These are phyloP conservation scores for Cichorium intybus DNA, from an alignment of 140 eudicot species.

Conservation along the genomic window DNA sequence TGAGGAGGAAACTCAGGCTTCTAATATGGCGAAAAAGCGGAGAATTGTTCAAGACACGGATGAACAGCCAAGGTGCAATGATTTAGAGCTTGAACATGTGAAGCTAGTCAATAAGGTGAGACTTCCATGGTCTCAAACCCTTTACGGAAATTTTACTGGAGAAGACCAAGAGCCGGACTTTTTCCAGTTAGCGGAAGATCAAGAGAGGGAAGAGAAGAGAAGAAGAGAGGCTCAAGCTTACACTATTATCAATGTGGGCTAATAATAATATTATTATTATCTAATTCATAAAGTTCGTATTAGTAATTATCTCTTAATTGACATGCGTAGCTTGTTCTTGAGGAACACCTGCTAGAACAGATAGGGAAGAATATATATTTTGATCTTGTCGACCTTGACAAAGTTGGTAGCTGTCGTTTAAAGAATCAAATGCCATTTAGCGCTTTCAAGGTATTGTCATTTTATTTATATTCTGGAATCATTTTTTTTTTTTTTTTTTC, in stretches of 20 bases:
- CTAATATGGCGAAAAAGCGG: conserved; percentile 72
- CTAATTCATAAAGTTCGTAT: neutral
- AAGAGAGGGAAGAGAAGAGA: conserved; percentile 57
- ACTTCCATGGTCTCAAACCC: too few species aligned
- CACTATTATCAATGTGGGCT: conserved; percentile 52
- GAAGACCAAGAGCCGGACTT: too few species aligned
- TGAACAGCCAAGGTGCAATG: conserved; percentile 30
- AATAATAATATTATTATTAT: conserved; percentile 16
- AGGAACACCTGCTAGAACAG: conserved; percentile 53
- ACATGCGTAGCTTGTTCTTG: conserved; percentile 52
- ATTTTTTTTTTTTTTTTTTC: too few species aligned
- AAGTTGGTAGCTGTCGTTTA: conserved; percentile 52
- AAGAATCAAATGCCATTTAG: conserved; percentile 55
- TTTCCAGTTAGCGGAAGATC: conserved; percentile 51
- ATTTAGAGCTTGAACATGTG: conserved; percentile 30
- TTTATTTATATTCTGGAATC: neutral
- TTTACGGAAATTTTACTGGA: too few species aligned
- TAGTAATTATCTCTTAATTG: neutral
- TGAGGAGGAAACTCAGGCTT: conserved; percentile 64
- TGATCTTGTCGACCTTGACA: conserved; percentile 74
- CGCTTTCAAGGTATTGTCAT: conserved; percentile 40
- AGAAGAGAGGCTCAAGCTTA: conserved; percentile 48
- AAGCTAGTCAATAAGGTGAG: conserved; percentile 12
- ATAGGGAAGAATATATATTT: conserved; percentile 54
- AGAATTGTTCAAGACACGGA: conserved; percentile 47